These are phyloP conservation scores for Cucumis sativus DNA, from an alignment of 306 rosid genomes.

Conservation along the genomic window DNA sequence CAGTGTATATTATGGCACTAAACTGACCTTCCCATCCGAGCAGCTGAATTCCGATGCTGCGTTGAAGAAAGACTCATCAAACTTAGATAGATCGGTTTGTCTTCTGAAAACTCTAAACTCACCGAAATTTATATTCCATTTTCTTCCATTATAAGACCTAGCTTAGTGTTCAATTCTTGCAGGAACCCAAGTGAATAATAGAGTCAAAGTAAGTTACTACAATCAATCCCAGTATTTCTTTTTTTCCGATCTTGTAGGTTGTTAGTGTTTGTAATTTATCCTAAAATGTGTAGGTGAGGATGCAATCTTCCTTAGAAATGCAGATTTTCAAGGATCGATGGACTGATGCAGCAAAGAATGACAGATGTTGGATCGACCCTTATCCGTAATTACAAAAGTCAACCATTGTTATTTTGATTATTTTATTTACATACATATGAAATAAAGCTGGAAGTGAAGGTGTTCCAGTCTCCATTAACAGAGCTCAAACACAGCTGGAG, in stretches of 20 bases:
- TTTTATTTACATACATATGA: background rate
- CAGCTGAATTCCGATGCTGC: background rate
- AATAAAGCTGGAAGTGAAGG: slow-evolving; percentile 4
- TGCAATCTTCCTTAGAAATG: slow-evolving; percentile 34
- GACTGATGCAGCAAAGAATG: slow-evolving; percentile 23
- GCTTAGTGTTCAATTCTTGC: slow-evolving; percentile 16
- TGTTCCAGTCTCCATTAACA: background rate
- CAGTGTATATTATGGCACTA: background rate
- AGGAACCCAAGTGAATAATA: slow-evolving; percentile 30
- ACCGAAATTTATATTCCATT: background rate
- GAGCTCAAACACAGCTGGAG: background rate
- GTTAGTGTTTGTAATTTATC: background rate
- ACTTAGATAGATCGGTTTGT: background rate
- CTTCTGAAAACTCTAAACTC: background rate
- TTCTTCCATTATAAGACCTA: background rate
- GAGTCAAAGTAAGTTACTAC: slow-evolving; percentile 25
- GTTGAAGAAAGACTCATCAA: background rate
- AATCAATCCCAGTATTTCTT: background rate
- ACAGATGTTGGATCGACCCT: slow-evolving; percentile 44
- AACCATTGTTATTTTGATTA: background rate
- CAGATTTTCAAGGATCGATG: slow-evolving; percentile 30
- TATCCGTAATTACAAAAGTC: slow-evolving; percentile 10
- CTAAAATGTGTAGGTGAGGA: slow-evolving; percentile 25
- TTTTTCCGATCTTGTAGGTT: background rate
- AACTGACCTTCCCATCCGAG: background rate